Evolutionary conservation across 176 grass and related monocot species (phyloP).

Genomic region (Bothriochloa decipiens): DNA sequence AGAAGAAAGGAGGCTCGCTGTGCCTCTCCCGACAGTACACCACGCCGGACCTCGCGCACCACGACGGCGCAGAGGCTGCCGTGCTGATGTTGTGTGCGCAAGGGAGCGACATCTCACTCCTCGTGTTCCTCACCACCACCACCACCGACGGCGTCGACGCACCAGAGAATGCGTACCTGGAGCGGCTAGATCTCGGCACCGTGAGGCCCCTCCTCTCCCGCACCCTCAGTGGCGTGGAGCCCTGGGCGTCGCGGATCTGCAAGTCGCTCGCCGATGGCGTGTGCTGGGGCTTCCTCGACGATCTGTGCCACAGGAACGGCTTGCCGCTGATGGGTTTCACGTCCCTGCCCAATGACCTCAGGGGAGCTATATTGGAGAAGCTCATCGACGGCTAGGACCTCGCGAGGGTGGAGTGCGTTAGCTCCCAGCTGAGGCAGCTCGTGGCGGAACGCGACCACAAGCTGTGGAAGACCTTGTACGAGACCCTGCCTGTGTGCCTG

Average conservation of each 20-base stretch:
- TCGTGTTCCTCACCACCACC: not conserved
- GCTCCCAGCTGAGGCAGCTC: not conserved
- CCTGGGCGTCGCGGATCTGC: not conserved
- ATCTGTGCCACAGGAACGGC: not conserved
- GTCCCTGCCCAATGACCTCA: not conserved
- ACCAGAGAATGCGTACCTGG: not conserved
- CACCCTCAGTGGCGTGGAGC: not conserved
- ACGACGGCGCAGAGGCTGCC: not conserved
- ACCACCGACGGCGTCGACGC: not conserved
- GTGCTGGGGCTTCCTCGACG: not conserved
- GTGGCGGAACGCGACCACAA: not conserved
- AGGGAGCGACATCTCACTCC: not conserved
- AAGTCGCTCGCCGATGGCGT: not conserved
- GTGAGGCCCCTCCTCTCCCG: not conserved
- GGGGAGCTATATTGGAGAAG: not conserved
- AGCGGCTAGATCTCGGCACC: not conserved
- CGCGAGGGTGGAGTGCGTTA: not conserved
- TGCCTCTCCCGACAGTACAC: not conserved
- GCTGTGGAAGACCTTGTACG: conserved; percentile 3
- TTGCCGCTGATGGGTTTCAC: not conserved
- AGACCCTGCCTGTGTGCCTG: not conserved
- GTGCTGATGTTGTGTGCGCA: not conserved
- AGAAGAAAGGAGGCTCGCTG: not conserved
- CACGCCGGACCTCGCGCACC: not conserved
- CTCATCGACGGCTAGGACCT: conserved; percentile 3